Evolutionary conservation across 768 basidiomycete genomes (phyloP), one percentile per base, ranked within the genome.

Genomic region (Termitomyces titanicus): DNA sequence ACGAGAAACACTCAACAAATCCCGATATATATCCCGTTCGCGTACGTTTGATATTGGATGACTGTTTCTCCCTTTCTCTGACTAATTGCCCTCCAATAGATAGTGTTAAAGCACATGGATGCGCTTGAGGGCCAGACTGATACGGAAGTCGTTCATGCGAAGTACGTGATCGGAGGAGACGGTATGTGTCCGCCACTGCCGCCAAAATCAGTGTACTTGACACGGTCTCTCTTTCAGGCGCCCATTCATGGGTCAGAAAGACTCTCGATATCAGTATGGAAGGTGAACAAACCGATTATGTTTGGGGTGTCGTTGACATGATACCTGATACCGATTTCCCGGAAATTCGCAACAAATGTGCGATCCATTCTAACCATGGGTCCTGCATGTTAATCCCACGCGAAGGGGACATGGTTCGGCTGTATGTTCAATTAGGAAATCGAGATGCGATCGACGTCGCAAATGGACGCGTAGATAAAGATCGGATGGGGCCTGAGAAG

Each of bases 181-280:
- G 89, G 88, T 81, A 63, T 44, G 73, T 56, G n/a, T 22, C 3
- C 39, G 2, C 24, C 2, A 27, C 5, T 0, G 27, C 5, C 27
- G 6, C 46, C 42, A 38, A 31, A n/a, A 20, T 56, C 29, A 17
- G 5, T 61, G 38, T 17, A 13, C 8, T 52, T 4, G 56, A 51
- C 34, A 27, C 39, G 11, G 27, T 27, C 51, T 22, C 24, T n/a
- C 47, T 2, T 42, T 40, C 61, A 88, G 86, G 88, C 5, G 89
- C 89, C 0, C 89, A 91, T 69, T 91, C 88, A 11, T 92, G 89
- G 88, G 87, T 92, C 22, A 80, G 91, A 24, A 89, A 88, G 56
- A 53, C 70, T 0, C 72, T 89, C 9, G 74, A 76, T 9, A 85
- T 92, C 48, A 64, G 70, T 4, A 87, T 92, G 88, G 82, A 90